Evolutionary conservation across 306 rosid genomes (phyloP), one percentile per base, ranked within the genome.

Genomic region (Herpetospermum pedunculosum): DNA sequence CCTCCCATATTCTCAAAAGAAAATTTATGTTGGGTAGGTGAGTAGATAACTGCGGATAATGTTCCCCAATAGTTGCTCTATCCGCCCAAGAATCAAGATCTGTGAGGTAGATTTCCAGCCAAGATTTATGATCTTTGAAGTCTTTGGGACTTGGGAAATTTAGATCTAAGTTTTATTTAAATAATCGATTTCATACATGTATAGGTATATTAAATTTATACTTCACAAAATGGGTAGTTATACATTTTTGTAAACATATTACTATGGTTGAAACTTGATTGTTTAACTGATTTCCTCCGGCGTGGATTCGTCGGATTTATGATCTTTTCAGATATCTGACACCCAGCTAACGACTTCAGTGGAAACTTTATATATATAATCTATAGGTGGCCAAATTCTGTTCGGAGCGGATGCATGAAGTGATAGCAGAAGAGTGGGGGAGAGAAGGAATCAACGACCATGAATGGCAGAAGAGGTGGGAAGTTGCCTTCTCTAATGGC

Each of bases 401-500:
- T 79, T 90, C 97, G 4, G 84, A 84, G 65, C 78, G 94, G 43
- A 85, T 92, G 96, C 98, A 92, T 76, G 76, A 85, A 80, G 81
- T 85, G 80, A 79, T 92, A 78, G 96, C 90, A 32, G 89, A 89
- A 79, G 98, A 89, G 79, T 92, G 96, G 92, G 85, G 78, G 50
- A 70, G 82, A 28, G 85, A 88, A 60, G 80, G 64, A 26, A 77
- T 48, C 60, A 78, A 77, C 47, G 75, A 62, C 12, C 76, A 35
- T 30, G 94, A 85, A 48, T 92, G 98, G 98, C 88, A 77, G 77
- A 84, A 85, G 79, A 92, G 83, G 75, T 92, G 97, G 98, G 92
- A 92, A 70, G 82, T 90, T 0, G 87, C 89, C 10, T 81, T 92
- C 70, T 75, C 86, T 2, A 81, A 76, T 44, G 92, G 98, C 30